Base-by-base conservation (phyloP, 2,329 filamentous ascomycete species). In the Cyphellophora europaea region DNA sequence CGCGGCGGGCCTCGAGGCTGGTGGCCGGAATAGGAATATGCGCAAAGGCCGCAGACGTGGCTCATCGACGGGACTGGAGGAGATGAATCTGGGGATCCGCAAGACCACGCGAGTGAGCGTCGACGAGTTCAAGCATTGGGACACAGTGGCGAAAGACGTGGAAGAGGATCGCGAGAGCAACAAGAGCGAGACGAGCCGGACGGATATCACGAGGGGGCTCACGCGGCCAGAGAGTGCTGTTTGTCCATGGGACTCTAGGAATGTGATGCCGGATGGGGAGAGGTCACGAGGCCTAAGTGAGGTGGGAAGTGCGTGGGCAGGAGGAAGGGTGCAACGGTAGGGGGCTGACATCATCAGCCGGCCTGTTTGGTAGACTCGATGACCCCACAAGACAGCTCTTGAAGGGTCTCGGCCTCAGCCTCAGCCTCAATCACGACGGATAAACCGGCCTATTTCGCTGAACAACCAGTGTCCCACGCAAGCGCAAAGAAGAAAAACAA, bases 71-170 rank as follows among this genome's bases (percentile, higher is more conserved):
- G 21, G 21, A 25, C 21, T 25, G n/a, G 21, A 25, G n/a, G 21
- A 25, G 21, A 8, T 25, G 8, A n/a, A 25, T n/a, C 21, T 25
- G 8, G 21, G 21, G 8, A 25, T 25, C 21, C 8, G 21, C 8
- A 25, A 25, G 21, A 25, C 21, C 21, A 25, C 21, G 8, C 8
- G 21, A 25, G 21, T 25, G 21, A 25, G 21, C 28, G 28, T 30
- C 8, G 28, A 30, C 28, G 11, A 30, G 28, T 12, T n/a, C 11
- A 13, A 13, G 28, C 8, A n/a, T 8, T 30, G 11, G 11, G n/a
- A 30, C 28, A 30, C 6, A 6, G 10, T 30, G 14, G 28, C 28
- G 6, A 6, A n/a, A 8, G 21, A 25, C 21, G 21, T 25, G 8
- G 21, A 25, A 8, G n/a, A 8, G 21, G 21, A 25, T 25, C 8